Conservation (phyloP, 1,284 basidiomycete genomes). For the Apiotrichum mycotoxinovorans region DNA sequence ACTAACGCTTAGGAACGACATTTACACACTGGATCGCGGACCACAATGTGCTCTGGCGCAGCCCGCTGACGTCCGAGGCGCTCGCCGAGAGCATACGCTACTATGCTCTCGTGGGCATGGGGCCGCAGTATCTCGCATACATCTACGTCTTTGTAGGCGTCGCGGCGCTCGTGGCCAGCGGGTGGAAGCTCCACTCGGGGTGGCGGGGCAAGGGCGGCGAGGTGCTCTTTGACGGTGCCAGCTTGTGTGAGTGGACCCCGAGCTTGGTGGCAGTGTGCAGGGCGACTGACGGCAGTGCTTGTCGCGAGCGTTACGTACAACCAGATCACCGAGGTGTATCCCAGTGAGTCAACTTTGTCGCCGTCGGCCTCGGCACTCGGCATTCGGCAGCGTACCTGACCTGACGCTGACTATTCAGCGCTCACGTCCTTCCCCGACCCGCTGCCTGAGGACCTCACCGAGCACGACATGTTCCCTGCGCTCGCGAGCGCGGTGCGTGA, state of each 20-base stretch:
- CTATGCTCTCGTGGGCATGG: slow-evolving; percentile 36
- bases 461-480: slow-evolving; percentile 34
- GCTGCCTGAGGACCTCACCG: slow-evolving; percentile 25
- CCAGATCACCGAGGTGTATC: slow-evolving; percentile 39
- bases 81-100: slow-evolving; percentile 36
- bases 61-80: slow-evolving; percentile 40
- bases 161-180: slow-evolving; percentile 28
- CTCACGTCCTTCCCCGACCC: slow-evolving; percentile 35
- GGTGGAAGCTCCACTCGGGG: slow-evolving; percentile 34
- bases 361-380: too few species aligned
- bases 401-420: slow-evolving; percentile 27
- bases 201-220: slow-evolving; percentile 36
- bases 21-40: slow-evolving; percentile 49
- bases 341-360: too few species aligned
- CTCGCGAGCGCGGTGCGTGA: slow-evolving; percentile 39
- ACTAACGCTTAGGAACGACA: slow-evolving; percentile 35
- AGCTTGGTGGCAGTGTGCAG: neutral
- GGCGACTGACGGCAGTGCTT: slow-evolving; percentile 28
- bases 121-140: slow-evolving; percentile 35
- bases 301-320: slow-evolving; percentile 41
- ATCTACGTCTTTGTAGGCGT: slow-evolving; percentile 35
- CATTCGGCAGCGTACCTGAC: neutral
- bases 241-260: slow-evolving; percentile 30
- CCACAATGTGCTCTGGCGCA: slow-evolving; percentile 47
- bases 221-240: slow-evolving; percentile 46